Evolutionary conservation across 495 filamentous ascomycete genomes (phyloP).

Genomic region (Penicillium crystallinum): DNA sequence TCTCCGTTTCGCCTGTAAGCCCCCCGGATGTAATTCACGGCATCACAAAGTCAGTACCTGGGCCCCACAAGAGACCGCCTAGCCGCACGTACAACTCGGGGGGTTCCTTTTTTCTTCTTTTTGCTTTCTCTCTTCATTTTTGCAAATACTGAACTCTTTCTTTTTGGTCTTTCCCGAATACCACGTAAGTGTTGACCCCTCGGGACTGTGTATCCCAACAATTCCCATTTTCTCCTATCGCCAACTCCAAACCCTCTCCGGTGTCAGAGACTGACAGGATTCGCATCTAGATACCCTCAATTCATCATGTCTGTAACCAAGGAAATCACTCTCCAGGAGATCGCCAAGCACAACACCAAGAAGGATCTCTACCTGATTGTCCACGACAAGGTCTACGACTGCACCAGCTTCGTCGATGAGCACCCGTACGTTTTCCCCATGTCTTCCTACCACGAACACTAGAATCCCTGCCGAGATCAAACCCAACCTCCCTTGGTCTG

Average conservation of each 20-base stretch:
- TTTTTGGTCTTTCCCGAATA: slow-evolving; percentile 3
- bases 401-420: slow-evolving; percentile 87
- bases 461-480: too few relatives aligned
- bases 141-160: slow-evolving; percentile 5
- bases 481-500: not conserved
- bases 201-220: not conserved
- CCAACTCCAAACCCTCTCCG: not conserved
- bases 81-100: slow-evolving; percentile 8
- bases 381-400: slow-evolving; percentile 95
- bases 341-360: slow-evolving; percentile 85
- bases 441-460: too few relatives aligned
- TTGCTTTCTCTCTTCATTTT: slow-evolving; percentile 5
- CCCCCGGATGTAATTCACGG: slow-evolving; percentile 24
- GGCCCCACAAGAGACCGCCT: slow-evolving; percentile 17
- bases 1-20: not conserved
- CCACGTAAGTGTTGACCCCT: not conserved
- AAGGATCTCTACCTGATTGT: slow-evolving; percentile 91
- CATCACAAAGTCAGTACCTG: slow-evolving; percentile 11
- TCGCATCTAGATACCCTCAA: slow-evolving; percentile 1
- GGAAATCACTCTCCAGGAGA: slow-evolving; percentile 78
- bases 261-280: not conserved
- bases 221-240: slow-evolving; percentile 7
- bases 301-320: slow-evolving; percentile 59
- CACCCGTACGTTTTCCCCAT: slow-evolving; percentile 76
- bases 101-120: slow-evolving; percentile 7